phyloP scores from a whole-genome alignment of 306 rosid species.

The Elaeagnus macrophylla region DNA sequence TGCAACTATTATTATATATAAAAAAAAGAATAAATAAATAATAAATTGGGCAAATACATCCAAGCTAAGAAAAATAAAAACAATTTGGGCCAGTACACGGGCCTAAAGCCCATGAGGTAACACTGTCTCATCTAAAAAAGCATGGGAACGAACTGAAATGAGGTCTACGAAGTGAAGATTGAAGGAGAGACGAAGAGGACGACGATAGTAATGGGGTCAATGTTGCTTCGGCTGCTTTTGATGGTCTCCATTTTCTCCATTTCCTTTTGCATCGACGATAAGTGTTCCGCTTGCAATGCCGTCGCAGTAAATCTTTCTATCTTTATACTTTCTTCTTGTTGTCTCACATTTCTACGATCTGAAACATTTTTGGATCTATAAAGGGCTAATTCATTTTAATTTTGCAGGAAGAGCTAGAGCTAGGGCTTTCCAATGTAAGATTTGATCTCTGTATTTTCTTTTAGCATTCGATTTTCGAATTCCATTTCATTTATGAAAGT shows the following conservation, averaged over 20 bases:
- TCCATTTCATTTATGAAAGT: neutral
- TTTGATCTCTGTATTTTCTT: neutral
- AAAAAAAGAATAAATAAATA: no score
- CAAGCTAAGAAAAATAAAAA: no score
- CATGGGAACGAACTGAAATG: neutral
- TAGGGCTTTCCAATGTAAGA: constrained; percentile 65
- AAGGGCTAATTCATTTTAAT: neutral
- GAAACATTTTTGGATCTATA: neutral
- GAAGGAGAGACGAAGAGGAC: constrained; percentile 1
- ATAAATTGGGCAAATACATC: no score
- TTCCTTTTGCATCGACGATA: constrained; percentile 55
- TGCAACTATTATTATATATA: no score
- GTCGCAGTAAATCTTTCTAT: constrained; percentile 53
- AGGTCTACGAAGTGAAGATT: neutral
- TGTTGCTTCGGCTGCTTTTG: constrained; percentile 23
- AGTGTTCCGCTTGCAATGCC: constrained; percentile 86
- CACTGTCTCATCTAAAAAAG: neutral
- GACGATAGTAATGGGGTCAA: constrained; percentile 25
- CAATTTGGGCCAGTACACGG: neutral
- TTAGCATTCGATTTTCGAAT: neutral
- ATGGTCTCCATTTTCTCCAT: constrained; percentile 26
- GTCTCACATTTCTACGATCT: neutral
- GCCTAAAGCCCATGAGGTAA: no score
- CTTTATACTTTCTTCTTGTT: neutral
- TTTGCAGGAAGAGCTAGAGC: constrained; percentile 79